Base-by-base conservation (phyloP, 2,329 filamentous ascomycete species). In the Fusarium mexicanum region DNA sequence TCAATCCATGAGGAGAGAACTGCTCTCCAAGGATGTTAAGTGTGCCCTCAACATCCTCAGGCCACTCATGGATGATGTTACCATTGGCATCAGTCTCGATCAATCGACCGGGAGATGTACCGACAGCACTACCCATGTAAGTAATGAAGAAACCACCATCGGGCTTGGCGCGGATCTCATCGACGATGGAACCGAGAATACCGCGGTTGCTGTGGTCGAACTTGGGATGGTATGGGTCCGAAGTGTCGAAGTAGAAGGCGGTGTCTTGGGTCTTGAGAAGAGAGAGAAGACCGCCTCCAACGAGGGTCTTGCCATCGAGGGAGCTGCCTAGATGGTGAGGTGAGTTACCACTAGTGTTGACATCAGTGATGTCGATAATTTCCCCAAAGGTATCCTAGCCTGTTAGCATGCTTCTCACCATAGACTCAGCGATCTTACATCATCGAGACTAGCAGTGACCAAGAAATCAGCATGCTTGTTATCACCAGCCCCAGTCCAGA, bases 151-250 rank as follows among this genome's bases (percentile, higher is more conserved):
- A 90, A 2, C 88, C 88, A 46, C 82, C 89, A 31, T 90, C 89
- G 17, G 89, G 90, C 81, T 91, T 91, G 53, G 89, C 89, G 22
- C 88, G 87, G 75, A 91, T 88, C 82, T 91, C 90, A 78, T 91
- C 90, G 1, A 86, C 86, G 72, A 91, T 90, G 44, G 89, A 91
- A 12, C 86, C 84, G 40, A 91, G 84, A 14, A 91, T 64, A n/a
- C 83, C 89, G 16, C 89, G 85, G 81, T 91, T 90, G 79, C 87
- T 89, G 82, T 91, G 90, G 74, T 84, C 81, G 79, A 90, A 91
- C 74, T 84, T 85, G 33, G 90, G 89, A 20, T 85, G 83, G 78
- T 91, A 91, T 0, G 89, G 89, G 77, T 91, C 83, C 33, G 84
- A 85, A 22, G 86, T 86, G 71, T 92, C 89, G 71, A 91, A 91